Percentiles rank a stretch among this genome's conserved stretches.
Conservation (phyloP, 371 early-diverging fungal species). For the Haplosporangium sp. region DNA sequence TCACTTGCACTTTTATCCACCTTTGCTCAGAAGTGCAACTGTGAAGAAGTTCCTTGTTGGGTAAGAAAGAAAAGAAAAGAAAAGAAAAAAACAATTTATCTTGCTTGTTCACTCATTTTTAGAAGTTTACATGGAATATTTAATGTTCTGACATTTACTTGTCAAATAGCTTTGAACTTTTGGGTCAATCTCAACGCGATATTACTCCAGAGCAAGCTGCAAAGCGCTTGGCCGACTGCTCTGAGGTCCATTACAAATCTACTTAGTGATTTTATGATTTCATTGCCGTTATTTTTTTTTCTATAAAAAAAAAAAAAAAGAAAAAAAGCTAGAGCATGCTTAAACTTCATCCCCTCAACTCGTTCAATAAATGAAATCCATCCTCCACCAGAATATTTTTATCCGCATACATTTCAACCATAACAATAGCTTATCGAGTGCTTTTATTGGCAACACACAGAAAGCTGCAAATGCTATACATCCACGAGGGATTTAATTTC, state of each 20-base stretch:
- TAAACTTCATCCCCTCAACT: too few relatives aligned
- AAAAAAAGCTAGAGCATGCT: too few relatives aligned
- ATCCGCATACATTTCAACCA: too few relatives aligned
- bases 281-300: too few relatives aligned
- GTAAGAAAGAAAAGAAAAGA: slow-evolving; percentile 49
- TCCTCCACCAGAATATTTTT: too few relatives aligned
- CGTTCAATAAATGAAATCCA: too few relatives aligned
- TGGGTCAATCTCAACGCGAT: slow-evolving; percentile 94
- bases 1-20: slow-evolving; percentile 96
- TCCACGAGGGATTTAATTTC: too few relatives aligned
- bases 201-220: slow-evolving; percentile 94
- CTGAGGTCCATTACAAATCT: slow-evolving; percentile 73
- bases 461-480: too few relatives aligned
- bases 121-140: too few relatives aligned
- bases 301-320: too few relatives aligned
- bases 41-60: slow-evolving; percentile 97
- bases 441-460: too few relatives aligned
- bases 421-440: too few relatives aligned
- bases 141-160: background rate
- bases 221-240: slow-evolving; percentile 63
- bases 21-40: slow-evolving; percentile 87
- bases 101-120: background rate
- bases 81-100: background rate
- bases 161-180: slow-evolving; percentile 82
- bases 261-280: background rate